These are phyloP conservation scores for Stachybotrys echinatus DNA, from an alignment of 2,329 filamentous ascomycete genomes.

Conservation along the genomic window DNA sequence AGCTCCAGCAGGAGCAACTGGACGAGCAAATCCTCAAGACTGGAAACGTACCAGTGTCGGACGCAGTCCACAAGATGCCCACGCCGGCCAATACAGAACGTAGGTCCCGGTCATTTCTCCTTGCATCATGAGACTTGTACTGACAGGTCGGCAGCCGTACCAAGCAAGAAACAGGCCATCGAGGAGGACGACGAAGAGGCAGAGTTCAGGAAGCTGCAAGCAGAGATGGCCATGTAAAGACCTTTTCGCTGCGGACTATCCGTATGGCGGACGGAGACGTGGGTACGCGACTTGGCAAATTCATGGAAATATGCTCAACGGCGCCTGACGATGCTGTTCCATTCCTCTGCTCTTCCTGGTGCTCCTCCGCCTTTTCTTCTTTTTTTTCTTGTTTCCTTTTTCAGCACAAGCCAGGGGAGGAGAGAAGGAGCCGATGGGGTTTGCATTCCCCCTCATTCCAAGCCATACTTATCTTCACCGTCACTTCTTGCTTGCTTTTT, in stretches of 20 bases:
- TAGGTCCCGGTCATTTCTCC: constrained; percentile 41
- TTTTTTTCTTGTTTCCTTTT: too few relatives aligned
- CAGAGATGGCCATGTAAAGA: constrained; percentile 89
- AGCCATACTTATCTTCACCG: constrained; percentile 8
- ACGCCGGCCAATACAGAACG: constrained; percentile 68
- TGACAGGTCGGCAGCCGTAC: constrained; percentile 20
- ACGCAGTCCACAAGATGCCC: constrained; percentile 73
- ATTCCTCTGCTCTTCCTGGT: background rate
- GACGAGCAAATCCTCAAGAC: constrained; percentile 93
- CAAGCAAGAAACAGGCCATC: constrained; percentile 33
- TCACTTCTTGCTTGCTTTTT: constrained; percentile 12
- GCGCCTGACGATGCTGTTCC: background rate
- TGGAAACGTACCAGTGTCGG: constrained; percentile 74
- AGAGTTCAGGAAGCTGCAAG: constrained; percentile 86
- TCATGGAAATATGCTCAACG: background rate
- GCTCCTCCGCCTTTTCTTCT: too few relatives aligned
- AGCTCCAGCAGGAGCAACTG: constrained; percentile 84
- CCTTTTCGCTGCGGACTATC: background rate
- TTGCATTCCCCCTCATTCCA: constrained; percentile 6
- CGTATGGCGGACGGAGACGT: constrained; percentile 3
- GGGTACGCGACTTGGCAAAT: background rate
- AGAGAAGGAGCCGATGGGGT: constrained; percentile 1
- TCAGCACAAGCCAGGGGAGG: background rate
- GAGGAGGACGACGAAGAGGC: constrained; percentile 95
- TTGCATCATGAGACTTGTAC: constrained; percentile 1